A percentile compares a stretch with the other conserved stretches of the same genome.
phyloP scores from a whole-genome alignment of 129 eudicot genomes.

The Dittrichia graveolens region DNA sequence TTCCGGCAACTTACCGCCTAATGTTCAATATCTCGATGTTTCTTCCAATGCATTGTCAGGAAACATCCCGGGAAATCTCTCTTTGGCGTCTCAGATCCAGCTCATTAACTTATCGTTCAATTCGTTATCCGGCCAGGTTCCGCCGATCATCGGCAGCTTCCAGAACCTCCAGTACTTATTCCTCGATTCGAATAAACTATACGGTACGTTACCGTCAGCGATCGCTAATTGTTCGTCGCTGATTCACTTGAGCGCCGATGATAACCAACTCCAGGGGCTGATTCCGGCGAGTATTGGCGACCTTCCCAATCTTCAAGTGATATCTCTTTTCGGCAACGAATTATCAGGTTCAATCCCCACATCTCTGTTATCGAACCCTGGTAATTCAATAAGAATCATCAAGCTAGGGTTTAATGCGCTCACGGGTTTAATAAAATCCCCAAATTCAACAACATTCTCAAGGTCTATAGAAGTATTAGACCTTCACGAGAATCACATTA shows the following conservation, averaged over 20 bases:
- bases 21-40: constrained; percentile 54
- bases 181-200: constrained; percentile 56
- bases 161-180: constrained; percentile 52
- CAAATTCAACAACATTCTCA: constrained; percentile 27
- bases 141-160: constrained; percentile 54
- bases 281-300: constrained; percentile 70
- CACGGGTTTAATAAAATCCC: constrained; percentile 52
- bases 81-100: constrained; percentile 36
- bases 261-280: constrained; percentile 53
- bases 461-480: constrained; percentile 45
- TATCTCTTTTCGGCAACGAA: constrained; percentile 48
- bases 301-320: constrained; percentile 40
- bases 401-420: constrained; percentile 60
- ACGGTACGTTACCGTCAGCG: constrained; percentile 79
- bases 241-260: constrained; percentile 61
- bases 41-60: constrained; percentile 62
- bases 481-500: constrained; percentile 66
- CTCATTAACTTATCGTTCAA: constrained; percentile 58
- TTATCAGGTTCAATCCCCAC: constrained; percentile 60
- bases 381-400: constrained; percentile 40
- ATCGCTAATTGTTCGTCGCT: constrained; percentile 62
- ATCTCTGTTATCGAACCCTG: constrained; percentile 37
- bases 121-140: constrained; percentile 63
- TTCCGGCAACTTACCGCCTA: constrained; percentile 39
- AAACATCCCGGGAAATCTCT: constrained; percentile 42